Conservation (phyloP, 2,329 filamentous ascomycete species). For the Plenodomus lindquistii region DNA sequence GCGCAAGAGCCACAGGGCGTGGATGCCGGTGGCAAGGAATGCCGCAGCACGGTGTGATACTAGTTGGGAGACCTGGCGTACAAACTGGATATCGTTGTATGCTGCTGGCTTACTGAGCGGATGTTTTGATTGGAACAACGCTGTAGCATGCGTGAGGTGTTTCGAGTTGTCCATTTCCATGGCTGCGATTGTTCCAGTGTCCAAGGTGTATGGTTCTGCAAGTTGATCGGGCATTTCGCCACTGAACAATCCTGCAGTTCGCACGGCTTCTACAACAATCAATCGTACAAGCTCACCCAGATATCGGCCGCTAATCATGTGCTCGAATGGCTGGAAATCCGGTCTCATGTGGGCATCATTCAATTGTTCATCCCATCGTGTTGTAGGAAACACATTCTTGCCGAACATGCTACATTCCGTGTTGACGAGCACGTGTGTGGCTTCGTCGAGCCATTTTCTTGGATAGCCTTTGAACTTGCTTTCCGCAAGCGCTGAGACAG, state of each 20-base stretch:
- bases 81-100: slow-evolving; percentile 57
- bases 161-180: slow-evolving; percentile 56
- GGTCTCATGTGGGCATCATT: slow-evolving; percentile 61
- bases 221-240: slow-evolving; percentile 61
- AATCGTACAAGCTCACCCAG: slow-evolving; percentile 66
- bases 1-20: slow-evolving; percentile 63
- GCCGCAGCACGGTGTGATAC: slow-evolving; percentile 64
- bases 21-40: slow-evolving; percentile 65
- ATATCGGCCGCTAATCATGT: slow-evolving; percentile 66
- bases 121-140: slow-evolving; percentile 57
- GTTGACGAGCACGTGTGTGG: slow-evolving; percentile 66
- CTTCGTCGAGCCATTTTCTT: slow-evolving; percentile 58
- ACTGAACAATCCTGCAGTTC: slow-evolving; percentile 59
- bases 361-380: slow-evolving; percentile 64
- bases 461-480: slow-evolving; percentile 62
- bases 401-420: slow-evolving; percentile 70
- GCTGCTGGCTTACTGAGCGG: slow-evolving; percentile 51
- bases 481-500: slow-evolving; percentile 56
- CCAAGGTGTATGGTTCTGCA: slow-evolving; percentile 61
- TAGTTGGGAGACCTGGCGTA: slow-evolving; percentile 56
- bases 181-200: slow-evolving; percentile 61
- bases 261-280: slow-evolving; percentile 63
- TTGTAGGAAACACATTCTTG: slow-evolving; percentile 60
- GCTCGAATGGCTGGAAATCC: slow-evolving; percentile 68
- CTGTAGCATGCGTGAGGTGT: slow-evolving; percentile 44